Base-by-base conservation (phyloP, 305 asterid genomes). In the Solanum hybrid region DNA sequence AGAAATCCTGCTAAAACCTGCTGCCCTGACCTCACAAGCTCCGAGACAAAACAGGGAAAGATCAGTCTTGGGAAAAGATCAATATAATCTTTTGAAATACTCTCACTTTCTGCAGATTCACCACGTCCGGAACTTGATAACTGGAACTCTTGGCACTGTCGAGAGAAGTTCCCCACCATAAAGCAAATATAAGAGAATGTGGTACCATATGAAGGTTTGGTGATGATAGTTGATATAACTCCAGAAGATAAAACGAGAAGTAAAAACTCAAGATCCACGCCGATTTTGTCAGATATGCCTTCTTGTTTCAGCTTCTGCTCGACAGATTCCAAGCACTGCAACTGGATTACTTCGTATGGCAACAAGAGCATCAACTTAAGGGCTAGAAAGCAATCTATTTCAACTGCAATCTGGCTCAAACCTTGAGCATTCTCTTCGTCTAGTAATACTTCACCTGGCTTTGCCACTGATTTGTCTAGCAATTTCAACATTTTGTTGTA, bases 21-120 rank as follows among this genome's bases (percentile, higher is more conserved):
- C 93, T 98, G 99, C 22, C 94, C 96, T 7, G 95, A 94, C 89
- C 93, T 95, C 95, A 98, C 97, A 34, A 96, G 98, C 97, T 96
- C 99, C 4, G 95, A 92, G 79, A 95, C 81, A 71, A 94, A 96
- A 86, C 95, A 95, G 2, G 99, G 99, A 73, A 98, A 95, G 27
- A 96, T 86, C 79, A 96, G 81, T 82, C 92, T 91, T 88, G 89
- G 88, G 46, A 96, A 96, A 56, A 96, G 91, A 37, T 88, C 51
- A 82, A 73, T 38, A 7, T 86, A 75, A 31, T 87, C 86, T 66
- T 89, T 91, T 84, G 88, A 46, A 17, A 76, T 72, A 79, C 56
- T 89, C 86, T 90, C 91, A 29, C 78, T 90, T 81, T 89, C 92
- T 16, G 38, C 32, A 72, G 88, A n/a, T 51, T 78, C 88, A 22